Evolutionary conservation across 2,329 filamentous ascomycete species (phyloP), one percentile per base, ranked within the genome.

Genomic region (Trichoderma aggressivum): DNA sequence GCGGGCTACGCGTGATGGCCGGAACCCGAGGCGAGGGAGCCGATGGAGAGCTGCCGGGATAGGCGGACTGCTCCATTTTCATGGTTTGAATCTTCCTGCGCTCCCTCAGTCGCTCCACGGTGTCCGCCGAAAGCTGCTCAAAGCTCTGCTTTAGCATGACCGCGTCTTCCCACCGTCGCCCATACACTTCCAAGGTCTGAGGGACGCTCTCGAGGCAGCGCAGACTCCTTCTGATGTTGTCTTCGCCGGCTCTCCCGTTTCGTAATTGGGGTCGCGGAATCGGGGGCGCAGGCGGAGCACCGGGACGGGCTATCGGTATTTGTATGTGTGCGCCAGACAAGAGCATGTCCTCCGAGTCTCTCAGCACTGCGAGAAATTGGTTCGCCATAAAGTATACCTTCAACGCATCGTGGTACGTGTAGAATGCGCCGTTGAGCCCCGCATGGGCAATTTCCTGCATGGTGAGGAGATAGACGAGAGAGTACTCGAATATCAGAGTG

Each of bases 341-440:
- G 3, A 91, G 82, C 72, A 87, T 79, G 56, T 90, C 86, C 67
- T 86, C 86, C 1, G 86, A 84, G 72, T 88, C 87, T 4, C 83
- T 82, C n/a, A 91, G 79, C 8, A 90, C 87, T 1, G 88, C 87
- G 18, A 90, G 80, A 71, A 91, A 87, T 75, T 91, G 89, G 72
- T 85, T 88, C 16, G 86, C 89, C 82, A 91, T 89, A 76, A 91
- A 97, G 77, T 93, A 96, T 1, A 93, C 90, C 66, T 94, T 90
- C 77, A 97, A 87, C 1, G 94, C 92, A 78, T 98, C 95, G 77
- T 97, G 91, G 76, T 94, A 97, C 1, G 93, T 95, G 76, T 96
- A 89, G 65, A 95, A 91, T 5, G 91, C 88, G 18, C 87, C 85
- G 72, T 89, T 87, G 36, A 84, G 81, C 5, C 87, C 80, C 74